These are phyloP conservation scores for Rhodamnia argentea DNA, from an alignment of 345 rosid species.

Conservation along the genomic window DNA sequence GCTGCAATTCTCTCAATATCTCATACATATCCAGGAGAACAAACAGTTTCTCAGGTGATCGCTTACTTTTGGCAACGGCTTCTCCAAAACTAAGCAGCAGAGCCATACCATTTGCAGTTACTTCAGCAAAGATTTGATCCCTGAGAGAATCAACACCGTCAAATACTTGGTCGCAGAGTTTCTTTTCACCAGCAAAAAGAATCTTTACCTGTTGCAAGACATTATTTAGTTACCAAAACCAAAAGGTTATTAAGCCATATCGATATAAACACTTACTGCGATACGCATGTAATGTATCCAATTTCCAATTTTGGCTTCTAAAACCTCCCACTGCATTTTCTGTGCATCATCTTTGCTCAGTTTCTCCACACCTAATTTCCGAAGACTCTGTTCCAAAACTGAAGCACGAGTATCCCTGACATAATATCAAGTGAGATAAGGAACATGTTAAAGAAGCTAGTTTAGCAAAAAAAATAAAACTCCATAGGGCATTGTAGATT, in stretches of 20 bases:
- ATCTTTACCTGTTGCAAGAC: slow-evolving; percentile 67
- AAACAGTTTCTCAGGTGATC: slow-evolving; percentile 92
- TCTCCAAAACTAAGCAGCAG: slow-evolving; percentile 93
- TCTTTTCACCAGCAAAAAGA: slow-evolving; percentile 81
- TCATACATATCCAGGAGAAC: slow-evolving; percentile 96
- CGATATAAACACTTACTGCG: slow-evolving; percentile 37
- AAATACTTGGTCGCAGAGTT: slow-evolving; percentile 78
- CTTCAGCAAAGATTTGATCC: slow-evolving; percentile 88
- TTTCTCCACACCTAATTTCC: slow-evolving; percentile 88
- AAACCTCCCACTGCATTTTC: slow-evolving; percentile 97
- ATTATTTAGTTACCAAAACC: neutral
- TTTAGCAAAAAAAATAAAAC: neutral
- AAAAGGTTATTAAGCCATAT: neutral
- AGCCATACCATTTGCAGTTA: slow-evolving; percentile 65
- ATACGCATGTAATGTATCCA: slow-evolving; percentile 98
- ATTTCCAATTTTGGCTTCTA: slow-evolving; percentile 94
- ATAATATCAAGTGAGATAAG: neutral
- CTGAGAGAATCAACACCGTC: slow-evolving; percentile 60
- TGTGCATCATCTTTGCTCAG: slow-evolving; percentile 94
- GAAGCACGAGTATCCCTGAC: slow-evolving; percentile 80
- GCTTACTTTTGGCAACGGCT: slow-evolving; percentile 92
- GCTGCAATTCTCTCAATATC: slow-evolving; percentile 89
- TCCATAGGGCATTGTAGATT: neutral
- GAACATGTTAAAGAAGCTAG: neutral
- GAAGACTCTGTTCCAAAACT: slow-evolving; percentile 80